These are phyloP conservation scores for Jatropha multifida DNA, from an alignment of 441 rosid species.

Conservation along the genomic window DNA sequence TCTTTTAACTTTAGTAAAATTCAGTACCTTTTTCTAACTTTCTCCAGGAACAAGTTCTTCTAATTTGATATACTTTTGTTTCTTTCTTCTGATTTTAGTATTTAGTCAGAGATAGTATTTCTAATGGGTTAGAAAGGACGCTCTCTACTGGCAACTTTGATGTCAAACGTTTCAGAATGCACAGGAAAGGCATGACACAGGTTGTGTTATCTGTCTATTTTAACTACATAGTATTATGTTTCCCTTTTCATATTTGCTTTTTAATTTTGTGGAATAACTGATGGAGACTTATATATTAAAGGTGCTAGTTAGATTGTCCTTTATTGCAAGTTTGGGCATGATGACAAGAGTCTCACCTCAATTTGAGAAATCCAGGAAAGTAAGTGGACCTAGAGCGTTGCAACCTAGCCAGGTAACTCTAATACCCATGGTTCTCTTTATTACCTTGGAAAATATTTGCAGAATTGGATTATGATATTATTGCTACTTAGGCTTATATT, in stretches of 20 bases:
- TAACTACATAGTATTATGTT: slow-evolving; percentile 16
- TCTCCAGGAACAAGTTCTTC: not conserved
- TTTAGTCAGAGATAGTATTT: slow-evolving; percentile 46
- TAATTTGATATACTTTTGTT: not conserved
- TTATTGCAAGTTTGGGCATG: slow-evolving; percentile 75
- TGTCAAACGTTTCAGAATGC: slow-evolving; percentile 92
- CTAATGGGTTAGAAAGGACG: slow-evolving; percentile 78
- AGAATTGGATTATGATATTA: slow-evolving; percentile 4
- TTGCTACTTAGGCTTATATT: slow-evolving; percentile 12
- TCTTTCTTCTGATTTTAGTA: slow-evolving; percentile 30
- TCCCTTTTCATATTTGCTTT: slow-evolving; percentile 17
- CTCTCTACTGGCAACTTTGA: slow-evolving; percentile 96
- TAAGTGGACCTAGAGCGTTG: slow-evolving; percentile 98
- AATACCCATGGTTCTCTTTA: slow-evolving; percentile 7
- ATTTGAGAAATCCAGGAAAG: slow-evolving; percentile 98
- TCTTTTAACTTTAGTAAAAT: not conserved
- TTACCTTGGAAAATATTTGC: slow-evolving; percentile 9
- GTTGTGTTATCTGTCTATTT: slow-evolving; percentile 31
- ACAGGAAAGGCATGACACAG: slow-evolving; percentile 98
- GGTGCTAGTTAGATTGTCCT: slow-evolving; percentile 85
- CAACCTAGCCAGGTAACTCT: slow-evolving; percentile 92
- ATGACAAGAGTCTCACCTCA: slow-evolving; percentile 87
- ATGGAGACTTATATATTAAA: slow-evolving; percentile 31
- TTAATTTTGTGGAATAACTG: slow-evolving; percentile 12
- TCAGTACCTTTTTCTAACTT: not conserved